Evolutionary conservation across 306 rosid genomes (phyloP).

Genomic region (Gleditsia sinensis): DNA sequence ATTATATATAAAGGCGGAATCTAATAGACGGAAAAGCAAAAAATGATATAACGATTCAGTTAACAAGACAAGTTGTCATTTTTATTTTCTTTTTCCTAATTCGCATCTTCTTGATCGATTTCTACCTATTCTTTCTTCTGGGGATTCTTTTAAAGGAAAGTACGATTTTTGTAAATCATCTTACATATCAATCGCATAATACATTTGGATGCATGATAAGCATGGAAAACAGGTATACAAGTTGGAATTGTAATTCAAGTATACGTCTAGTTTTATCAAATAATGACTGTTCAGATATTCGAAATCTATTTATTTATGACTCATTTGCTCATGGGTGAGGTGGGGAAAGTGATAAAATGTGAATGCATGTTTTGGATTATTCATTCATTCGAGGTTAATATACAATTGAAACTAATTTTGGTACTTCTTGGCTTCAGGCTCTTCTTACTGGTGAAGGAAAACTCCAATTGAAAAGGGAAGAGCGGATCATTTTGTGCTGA

Average conservation of each 20-base stretch:
- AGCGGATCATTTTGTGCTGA: slow-evolving; percentile 28
- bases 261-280: not conserved
- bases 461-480: slow-evolving; percentile 36
- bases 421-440: slow-evolving; percentile 30
- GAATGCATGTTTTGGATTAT: slow-evolving; percentile 23
- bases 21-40: not conserved
- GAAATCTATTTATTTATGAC: not conserved
- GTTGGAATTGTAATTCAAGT: slow-evolving; percentile 3
- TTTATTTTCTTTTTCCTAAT: not conserved
- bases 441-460: slow-evolving; percentile 16
- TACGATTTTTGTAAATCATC: not conserved
- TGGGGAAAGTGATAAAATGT: not conserved
- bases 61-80: not conserved
- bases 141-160: not conserved
- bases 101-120: slow-evolving; percentile 17
- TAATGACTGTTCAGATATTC: not conserved
- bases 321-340: not conserved
- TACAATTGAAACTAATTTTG: slow-evolving; percentile 26
- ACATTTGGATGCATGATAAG: not conserved
- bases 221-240: not conserved
- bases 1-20: not conserved
- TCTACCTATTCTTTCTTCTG: not conserved
- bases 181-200: not conserved
- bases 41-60: not conserved
- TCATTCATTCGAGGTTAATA: not conserved